These are phyloP conservation scores for Ensete glaucum DNA, from an alignment of 176 grass and related monocot species.

Conservation along the genomic window DNA sequence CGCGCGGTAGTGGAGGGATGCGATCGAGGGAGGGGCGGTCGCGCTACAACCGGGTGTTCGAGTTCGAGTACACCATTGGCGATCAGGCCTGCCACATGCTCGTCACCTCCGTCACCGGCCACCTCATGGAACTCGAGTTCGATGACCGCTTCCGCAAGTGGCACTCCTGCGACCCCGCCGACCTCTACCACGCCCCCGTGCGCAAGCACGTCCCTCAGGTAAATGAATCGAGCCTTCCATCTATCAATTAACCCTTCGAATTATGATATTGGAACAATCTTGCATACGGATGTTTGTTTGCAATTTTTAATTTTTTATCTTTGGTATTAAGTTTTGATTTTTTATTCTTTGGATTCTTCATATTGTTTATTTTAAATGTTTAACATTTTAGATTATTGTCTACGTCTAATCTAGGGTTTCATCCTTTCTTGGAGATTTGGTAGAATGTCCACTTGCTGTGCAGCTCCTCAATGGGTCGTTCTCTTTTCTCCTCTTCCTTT, in stretches of 20 bases:
- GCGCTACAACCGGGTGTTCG: slow-evolving; percentile 81
- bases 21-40: slow-evolving; percentile 57
- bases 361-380: no score
- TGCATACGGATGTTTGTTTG: background rate
- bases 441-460: background rate
- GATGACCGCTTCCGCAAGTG: slow-evolving; percentile 77
- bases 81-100: slow-evolving; percentile 52
- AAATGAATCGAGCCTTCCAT: background rate
- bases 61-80: slow-evolving; percentile 69
- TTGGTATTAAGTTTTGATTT: no score
- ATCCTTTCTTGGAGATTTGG: no score
- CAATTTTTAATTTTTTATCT: no score
- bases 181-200: slow-evolving; percentile 68
- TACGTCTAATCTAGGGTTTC: no score
- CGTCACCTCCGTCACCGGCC: slow-evolving; percentile 91
- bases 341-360: no score
- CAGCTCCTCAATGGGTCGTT: background rate
- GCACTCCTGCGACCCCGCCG: slow-evolving; percentile 83
- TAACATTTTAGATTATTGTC: no score
- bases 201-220: slow-evolving; percentile 82
- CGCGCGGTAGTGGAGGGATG: slow-evolving; percentile 44
- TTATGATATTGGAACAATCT: background rate
- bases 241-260: background rate
- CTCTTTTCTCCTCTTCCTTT: background rate
- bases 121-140: slow-evolving; percentile 97